Conservation (phyloP, 2,329 filamentous ascomycete species). For the Chaetomiaceae sp. region DNA sequence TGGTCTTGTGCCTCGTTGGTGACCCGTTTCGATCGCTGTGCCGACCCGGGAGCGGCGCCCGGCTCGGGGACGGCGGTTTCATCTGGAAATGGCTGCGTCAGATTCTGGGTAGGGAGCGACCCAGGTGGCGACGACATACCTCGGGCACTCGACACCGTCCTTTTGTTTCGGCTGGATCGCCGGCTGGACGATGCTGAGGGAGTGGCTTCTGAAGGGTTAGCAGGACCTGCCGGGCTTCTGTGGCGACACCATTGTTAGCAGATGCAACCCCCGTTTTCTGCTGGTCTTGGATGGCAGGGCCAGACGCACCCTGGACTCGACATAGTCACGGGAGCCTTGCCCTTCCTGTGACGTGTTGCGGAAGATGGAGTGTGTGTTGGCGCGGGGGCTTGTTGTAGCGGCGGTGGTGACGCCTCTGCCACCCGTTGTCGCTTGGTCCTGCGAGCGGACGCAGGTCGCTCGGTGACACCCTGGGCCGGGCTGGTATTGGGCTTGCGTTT, state of each 20-base stretch:
- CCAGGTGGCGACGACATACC: slow-evolving; percentile 30
- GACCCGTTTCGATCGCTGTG: slow-evolving; percentile 51
- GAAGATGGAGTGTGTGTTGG: slow-evolving; percentile 34
- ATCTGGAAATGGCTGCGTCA: slow-evolving; percentile 31
- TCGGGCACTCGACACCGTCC: slow-evolving; percentile 45
- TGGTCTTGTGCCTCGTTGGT: slow-evolving; percentile 48
- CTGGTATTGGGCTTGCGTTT: slow-evolving; percentile 70
- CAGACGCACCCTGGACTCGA: slow-evolving; percentile 64
- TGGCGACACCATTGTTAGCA: not conserved
- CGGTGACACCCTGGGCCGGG: slow-evolving; percentile 34
- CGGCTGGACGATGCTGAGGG: slow-evolving; percentile 63
- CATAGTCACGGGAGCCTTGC: slow-evolving; percentile 61
- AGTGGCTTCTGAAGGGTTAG: slow-evolving; percentile 56
- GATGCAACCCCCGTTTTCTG: no score
- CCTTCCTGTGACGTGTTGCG: slow-evolving; percentile 52
- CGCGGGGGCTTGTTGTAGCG: slow-evolving; percentile 31
- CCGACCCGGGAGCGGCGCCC: slow-evolving; percentile 35
- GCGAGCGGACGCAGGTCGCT: slow-evolving; percentile 41
- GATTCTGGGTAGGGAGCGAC: slow-evolving; percentile 1
- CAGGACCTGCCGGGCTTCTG: slow-evolving; percentile 47
- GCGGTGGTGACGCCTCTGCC: slow-evolving; percentile 40
- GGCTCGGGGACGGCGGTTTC: slow-evolving; percentile 31
- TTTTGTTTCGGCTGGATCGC: slow-evolving; percentile 69
- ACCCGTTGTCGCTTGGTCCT: slow-evolving; percentile 69
- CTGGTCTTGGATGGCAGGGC: not conserved